These are phyloP conservation scores for Pichia cactophila DNA, from an alignment of 1,139 yeast species.

Conservation along the genomic window DNA sequence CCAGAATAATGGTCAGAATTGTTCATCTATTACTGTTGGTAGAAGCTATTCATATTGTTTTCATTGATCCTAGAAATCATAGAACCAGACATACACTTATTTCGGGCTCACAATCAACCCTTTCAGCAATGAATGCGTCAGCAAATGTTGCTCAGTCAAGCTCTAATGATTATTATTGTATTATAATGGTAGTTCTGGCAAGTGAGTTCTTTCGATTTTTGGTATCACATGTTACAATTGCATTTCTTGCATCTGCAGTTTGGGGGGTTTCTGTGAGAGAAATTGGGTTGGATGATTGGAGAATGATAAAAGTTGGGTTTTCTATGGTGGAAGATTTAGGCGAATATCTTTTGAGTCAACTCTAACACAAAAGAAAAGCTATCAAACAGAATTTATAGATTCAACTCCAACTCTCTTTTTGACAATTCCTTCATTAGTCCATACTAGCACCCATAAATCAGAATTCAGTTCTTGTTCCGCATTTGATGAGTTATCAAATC, in stretches of 20 bases:
- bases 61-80: slow-evolving; percentile 5
- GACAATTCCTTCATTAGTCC: slow-evolving; percentile 52
- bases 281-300: slow-evolving; percentile 21
- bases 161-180: slow-evolving; percentile 23
- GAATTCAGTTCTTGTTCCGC: slow-evolving; percentile 32
- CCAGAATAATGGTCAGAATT: slow-evolving; percentile 25
- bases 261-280: slow-evolving; percentile 17
- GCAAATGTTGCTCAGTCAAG: neutral
- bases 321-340: slow-evolving; percentile 18
- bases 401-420: slow-evolving; percentile 40
- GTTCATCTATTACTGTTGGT: slow-evolving; percentile 25
- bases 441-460: slow-evolving; percentile 32
- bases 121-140: neutral
- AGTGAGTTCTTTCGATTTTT: slow-evolving; percentile 18
- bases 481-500: slow-evolving; percentile 42
- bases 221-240: slow-evolving; percentile 13
- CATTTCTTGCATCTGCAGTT: slow-evolving; percentile 13
- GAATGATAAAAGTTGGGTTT: slow-evolving; percentile 19
- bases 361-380: neutral
- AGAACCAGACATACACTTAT: neutral
- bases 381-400: slow-evolving; percentile 8
- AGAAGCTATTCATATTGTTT: slow-evolving; percentile 26
- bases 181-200: slow-evolving; percentile 20
- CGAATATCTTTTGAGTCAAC: slow-evolving; percentile 9
- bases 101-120: neutral